Conservation (phyloP, 2,329 filamentous ascomycete genomes). For the Ophiocordyceps camponoti-rufipedis region DNA sequence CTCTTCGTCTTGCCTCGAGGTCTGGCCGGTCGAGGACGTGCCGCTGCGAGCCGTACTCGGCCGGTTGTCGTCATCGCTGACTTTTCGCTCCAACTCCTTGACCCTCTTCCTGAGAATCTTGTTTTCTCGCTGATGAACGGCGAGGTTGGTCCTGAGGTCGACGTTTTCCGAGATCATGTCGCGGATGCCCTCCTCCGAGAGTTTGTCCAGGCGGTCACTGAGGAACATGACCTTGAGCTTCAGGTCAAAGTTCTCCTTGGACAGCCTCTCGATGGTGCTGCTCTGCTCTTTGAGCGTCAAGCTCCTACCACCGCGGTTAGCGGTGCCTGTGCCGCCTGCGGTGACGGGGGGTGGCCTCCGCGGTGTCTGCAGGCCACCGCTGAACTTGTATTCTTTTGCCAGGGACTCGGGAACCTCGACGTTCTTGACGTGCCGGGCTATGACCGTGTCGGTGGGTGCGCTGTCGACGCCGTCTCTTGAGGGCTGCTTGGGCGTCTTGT, state of each 20-base stretch:
- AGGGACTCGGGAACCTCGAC: constrained; percentile 83
- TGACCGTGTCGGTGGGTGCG: constrained; percentile 70
- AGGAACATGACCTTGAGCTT: constrained; percentile 97
- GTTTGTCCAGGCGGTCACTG: constrained; percentile 78
- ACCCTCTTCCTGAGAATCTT: constrained; percentile 64
- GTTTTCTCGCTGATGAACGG: constrained; percentile 80
- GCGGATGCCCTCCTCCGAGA: constrained; percentile 90
- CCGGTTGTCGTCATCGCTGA: constrained; percentile 46
- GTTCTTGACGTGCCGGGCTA: constrained; percentile 74
- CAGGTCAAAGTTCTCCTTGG: constrained; percentile 95
- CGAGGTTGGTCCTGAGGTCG: constrained; percentile 76
- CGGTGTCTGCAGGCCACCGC: constrained; percentile 45
- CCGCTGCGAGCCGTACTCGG: constrained; percentile 40
- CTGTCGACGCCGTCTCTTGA: constrained; percentile 28
- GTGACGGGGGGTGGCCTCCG: constrained; percentile 27
- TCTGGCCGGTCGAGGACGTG: constrained; percentile 38
- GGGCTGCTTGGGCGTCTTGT: constrained; percentile 52
- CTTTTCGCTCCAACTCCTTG: constrained; percentile 70
- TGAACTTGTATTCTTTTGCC: constrained; percentile 68
- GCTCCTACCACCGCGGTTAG: constrained; percentile 40
- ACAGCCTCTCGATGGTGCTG: constrained; percentile 86
- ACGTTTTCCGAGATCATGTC: constrained; percentile 98
- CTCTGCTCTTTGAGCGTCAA: constrained; percentile 94
- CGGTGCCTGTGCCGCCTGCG: constrained; percentile 22
- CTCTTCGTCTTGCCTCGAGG: constrained; percentile 36